Conservation (phyloP, 495 filamentous ascomycete species). For the Neurospora sp. region DNA sequence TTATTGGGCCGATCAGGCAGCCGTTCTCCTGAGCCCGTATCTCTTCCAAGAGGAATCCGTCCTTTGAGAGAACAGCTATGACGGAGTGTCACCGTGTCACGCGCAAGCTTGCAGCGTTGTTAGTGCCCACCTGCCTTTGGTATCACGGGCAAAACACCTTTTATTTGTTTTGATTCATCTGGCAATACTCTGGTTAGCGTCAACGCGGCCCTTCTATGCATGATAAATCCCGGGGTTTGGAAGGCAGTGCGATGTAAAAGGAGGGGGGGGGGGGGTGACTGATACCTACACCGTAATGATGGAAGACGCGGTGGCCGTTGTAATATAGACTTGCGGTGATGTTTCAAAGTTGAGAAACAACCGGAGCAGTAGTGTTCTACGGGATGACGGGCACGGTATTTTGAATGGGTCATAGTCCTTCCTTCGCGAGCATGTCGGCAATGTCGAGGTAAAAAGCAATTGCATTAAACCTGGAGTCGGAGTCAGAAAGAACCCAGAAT, state of each 20-base stretch:
- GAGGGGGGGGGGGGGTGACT: background rate
- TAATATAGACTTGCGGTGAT: background rate
- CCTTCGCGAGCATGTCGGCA: conserved; percentile 72
- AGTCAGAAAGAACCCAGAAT: background rate
- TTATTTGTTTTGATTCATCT: background rate
- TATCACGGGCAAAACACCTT: background rate
- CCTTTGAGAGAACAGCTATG: background rate
- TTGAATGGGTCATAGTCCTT: conserved; percentile 39
- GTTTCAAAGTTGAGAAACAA: background rate
- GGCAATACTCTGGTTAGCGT: background rate
- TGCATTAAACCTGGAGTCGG: conserved; percentile 70
- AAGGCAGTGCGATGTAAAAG: background rate
- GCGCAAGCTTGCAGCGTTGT: background rate
- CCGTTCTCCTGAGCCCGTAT: background rate
- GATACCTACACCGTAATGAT: background rate
- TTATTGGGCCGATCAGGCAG: background rate
- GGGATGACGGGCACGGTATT: background rate
- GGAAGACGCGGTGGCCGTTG: background rate
- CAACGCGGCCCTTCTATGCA: background rate
- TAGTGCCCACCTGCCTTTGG: background rate
- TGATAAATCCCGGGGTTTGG: background rate
- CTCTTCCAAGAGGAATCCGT: background rate
- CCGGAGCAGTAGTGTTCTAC: background rate
- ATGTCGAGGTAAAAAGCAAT: conserved; percentile 92
- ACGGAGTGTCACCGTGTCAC: background rate